phyloP scores from a whole-genome alignment of 495 filamentous ascomycete genomes.

The Elasticomyces elasticus region DNA sequence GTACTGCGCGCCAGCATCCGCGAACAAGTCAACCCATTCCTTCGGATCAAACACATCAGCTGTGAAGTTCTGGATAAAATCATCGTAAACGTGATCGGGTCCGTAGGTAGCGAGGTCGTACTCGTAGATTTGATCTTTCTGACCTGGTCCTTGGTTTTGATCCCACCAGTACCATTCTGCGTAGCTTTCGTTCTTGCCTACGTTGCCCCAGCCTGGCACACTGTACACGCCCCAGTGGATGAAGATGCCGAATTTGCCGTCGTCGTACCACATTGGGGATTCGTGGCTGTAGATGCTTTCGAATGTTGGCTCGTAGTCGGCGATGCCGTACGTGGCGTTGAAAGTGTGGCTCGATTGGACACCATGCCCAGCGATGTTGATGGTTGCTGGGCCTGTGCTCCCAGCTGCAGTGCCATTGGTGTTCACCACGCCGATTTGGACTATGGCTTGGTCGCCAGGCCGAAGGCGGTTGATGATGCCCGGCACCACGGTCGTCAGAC shows the following conservation, averaged over 20 bases:
- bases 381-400: conserved; percentile 25
- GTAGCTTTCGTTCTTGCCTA: conserved; percentile 40
- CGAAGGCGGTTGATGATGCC: conserved; percentile 40
- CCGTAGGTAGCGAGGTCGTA: conserved; percentile 45
- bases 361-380: conserved; percentile 26
- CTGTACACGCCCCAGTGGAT: conserved; percentile 48
- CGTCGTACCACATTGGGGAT: conserved; percentile 43
- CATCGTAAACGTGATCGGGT: conserved; percentile 42
- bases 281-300: conserved; percentile 40
- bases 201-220: conserved; percentile 48
- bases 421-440: conserved; percentile 38
- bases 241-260: conserved; percentile 47
- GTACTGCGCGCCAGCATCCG: conserved; percentile 45
- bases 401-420: conserved; percentile 9
- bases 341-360: conserved; percentile 27
- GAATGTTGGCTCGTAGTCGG: conserved; percentile 29
- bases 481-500: conserved; percentile 32
- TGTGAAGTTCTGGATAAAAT: conserved; percentile 47
- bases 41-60: conserved; percentile 40
- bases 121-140: conserved; percentile 34
- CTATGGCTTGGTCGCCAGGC: conserved; percentile 43
- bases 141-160: conserved; percentile 28
- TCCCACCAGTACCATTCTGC: conserved; percentile 46
- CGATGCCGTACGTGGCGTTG: conserved; percentile 31
- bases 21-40: conserved; percentile 48